Percentiles rank a stretch among this genome's conserved stretches.
These are phyloP conservation scores for Solanum ahanhuiri DNA, from an alignment of 257 asterid genomes.

Conservation along the genomic window DNA sequence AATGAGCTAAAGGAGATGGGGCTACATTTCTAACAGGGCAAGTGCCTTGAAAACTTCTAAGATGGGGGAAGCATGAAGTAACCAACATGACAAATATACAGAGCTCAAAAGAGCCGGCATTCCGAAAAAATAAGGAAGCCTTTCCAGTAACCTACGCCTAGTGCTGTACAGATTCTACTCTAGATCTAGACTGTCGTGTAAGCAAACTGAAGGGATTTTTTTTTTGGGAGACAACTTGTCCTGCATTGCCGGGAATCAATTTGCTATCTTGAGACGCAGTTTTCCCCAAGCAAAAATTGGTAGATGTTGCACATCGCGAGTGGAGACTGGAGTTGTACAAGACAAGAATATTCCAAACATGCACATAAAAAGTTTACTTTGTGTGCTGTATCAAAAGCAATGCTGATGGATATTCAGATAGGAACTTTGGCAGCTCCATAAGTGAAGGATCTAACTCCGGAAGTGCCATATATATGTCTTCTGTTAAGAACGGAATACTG, in stretches of 20 bases:
- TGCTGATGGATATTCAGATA: conserved; percentile 65
- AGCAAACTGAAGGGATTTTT: conserved; percentile 7
- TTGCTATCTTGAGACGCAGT: conserved; percentile 10
- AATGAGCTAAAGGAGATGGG: neutral
- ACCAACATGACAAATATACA: conserved; percentile 21
- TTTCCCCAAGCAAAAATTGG: neutral
- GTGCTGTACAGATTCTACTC: conserved; percentile 22
- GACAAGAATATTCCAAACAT: neutral
- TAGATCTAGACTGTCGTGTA: conserved; percentile 22
- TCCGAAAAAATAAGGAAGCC: conserved; percentile 16
- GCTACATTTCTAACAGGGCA: neutral
- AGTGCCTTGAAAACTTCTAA: neutral
- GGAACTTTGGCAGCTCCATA: conserved; percentile 55
- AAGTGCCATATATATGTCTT: conserved; percentile 97
- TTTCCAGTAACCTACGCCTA: conserved; percentile 14
- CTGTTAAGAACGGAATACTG: conserved; percentile 96
- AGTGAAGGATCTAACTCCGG: conserved; percentile 74
- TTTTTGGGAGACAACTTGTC: neutral
- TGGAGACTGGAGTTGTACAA: neutral
- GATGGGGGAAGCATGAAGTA: neutral
- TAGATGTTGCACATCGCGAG: neutral
- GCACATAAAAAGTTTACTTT: conserved; percentile 18
- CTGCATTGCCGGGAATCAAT: conserved; percentile 2
- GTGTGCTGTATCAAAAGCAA: conserved; percentile 41
- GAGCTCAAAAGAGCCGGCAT: conserved; percentile 27